Evolutionary conservation across 2,329 filamentous ascomycete genomes (phyloP).

Genomic region (Penicillium sp.): DNA sequence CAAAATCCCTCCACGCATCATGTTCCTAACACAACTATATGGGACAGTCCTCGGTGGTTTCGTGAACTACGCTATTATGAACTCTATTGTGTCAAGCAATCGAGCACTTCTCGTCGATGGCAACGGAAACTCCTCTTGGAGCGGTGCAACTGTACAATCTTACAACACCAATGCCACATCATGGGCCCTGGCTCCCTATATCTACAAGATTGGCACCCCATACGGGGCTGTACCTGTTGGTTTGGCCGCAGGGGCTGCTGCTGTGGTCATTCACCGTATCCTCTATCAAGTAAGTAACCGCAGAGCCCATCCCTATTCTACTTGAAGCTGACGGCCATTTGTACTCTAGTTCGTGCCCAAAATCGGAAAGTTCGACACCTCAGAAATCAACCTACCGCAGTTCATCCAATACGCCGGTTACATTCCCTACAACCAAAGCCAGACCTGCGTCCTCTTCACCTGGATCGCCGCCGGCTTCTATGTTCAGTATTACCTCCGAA

Average conservation of each 20-base stretch:
- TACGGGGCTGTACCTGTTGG: conserved; percentile 42
- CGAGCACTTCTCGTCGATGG: conserved; percentile 41
- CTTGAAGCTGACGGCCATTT: neutral
- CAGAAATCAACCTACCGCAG: conserved; percentile 46
- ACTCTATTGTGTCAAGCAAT: conserved; percentile 44
- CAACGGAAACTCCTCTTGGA: conserved; percentile 47
- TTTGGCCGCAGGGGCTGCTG: conserved; percentile 38
- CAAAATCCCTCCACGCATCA: conserved; percentile 48
- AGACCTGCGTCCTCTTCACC: conserved; percentile 49
- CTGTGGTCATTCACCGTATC: conserved; percentile 11
- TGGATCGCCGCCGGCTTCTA: conserved; percentile 40
- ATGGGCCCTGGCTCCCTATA: conserved; percentile 45
- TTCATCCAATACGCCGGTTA: conserved; percentile 49
- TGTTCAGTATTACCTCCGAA: conserved; percentile 46
- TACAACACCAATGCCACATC: conserved; percentile 32
- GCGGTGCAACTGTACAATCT: conserved; percentile 44
- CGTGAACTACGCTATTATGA: conserved; percentile 51
- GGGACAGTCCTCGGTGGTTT: conserved; percentile 48
- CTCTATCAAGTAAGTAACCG: conserved; percentile 7
- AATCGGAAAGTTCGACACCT: conserved; percentile 36
- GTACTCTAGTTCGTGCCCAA: conserved; percentile 40
- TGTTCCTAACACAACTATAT: conserved; percentile 51
- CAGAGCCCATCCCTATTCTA: neutral
- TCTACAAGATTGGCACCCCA: conserved; percentile 46
- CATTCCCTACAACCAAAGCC: conserved; percentile 48